A percentile compares a stretch with the other conserved stretches of the same genome.
phyloP scores from a whole-genome alignment of 768 basidiomycete genomes.

The Tulasnella sp. region DNA sequence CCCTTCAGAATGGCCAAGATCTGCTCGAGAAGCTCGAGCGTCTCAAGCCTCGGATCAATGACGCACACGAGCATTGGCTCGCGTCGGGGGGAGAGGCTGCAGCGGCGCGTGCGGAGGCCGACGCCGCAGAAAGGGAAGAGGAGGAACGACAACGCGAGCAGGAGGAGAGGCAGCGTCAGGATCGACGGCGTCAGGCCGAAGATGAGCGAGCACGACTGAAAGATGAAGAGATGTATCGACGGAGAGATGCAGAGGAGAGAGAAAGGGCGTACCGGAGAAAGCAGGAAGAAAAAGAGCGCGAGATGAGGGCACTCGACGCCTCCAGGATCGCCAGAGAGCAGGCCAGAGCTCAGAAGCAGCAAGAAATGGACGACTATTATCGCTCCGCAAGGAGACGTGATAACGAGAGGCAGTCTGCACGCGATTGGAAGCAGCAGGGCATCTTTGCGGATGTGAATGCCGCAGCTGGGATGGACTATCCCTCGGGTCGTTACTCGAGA shows the following conservation, averaged over 20 bases:
- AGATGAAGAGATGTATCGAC: constrained; percentile 28
- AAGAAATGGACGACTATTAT: constrained; percentile 24
- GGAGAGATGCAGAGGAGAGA: constrained; percentile 31
- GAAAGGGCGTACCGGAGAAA: constrained; percentile 25
- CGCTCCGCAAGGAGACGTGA: constrained; percentile 1
- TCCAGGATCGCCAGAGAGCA: constrained; percentile 5
- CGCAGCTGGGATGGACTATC: constrained; percentile 17
- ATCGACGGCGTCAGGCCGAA: constrained; percentile 64
- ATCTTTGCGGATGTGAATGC: constrained; percentile 20
- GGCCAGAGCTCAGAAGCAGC: constrained; percentile 17
- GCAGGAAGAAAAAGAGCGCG: constrained; percentile 20
- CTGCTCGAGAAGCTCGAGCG: constrained; percentile 68
- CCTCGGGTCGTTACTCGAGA: not conserved
- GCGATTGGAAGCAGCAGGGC: constrained; percentile 11
- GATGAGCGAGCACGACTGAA: constrained; percentile 44
- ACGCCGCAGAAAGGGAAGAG: constrained; percentile 45
- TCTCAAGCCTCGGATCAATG: constrained; percentile 56
- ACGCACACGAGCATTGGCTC: constrained; percentile 25
- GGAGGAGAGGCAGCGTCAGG: constrained; percentile 55
- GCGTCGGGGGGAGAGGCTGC: constrained; percentile 45
- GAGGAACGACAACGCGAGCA: constrained; percentile 49
- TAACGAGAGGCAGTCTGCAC: constrained; percentile 18
- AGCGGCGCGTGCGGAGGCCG: constrained; percentile 47
- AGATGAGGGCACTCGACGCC: constrained; percentile 3
- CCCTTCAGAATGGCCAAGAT: constrained; percentile 70